A percentile compares a stretch with the other conserved stretches of the same genome.
These are phyloP conservation scores for Penicillium cinerascens DNA, from an alignment of 495 filamentous ascomycete genomes.

Conservation along the genomic window DNA sequence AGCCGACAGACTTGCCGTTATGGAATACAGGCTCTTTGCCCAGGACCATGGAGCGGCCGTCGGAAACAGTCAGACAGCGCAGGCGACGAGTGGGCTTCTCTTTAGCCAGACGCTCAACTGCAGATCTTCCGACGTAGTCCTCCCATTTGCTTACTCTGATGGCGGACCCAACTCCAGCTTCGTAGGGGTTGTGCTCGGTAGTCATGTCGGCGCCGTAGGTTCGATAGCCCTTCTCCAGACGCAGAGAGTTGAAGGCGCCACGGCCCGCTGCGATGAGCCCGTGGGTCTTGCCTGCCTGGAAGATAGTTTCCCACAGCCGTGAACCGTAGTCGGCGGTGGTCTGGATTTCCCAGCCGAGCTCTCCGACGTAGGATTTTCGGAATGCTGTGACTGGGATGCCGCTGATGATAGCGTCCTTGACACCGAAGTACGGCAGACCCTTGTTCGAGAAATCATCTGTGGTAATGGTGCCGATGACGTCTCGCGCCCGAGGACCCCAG, in stretches of 20 bases:
- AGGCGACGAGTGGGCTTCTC: conserved; percentile 26
- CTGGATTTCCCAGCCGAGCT: conserved; percentile 51
- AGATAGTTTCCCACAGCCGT: conserved; percentile 46
- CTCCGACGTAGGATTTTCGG: conserved; percentile 47
- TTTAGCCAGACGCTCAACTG: conserved; percentile 26
- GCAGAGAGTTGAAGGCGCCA: conserved; percentile 44
- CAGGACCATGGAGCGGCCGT: conserved; percentile 43
- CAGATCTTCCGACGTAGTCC: conserved; percentile 37
- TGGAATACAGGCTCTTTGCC: conserved; percentile 50
- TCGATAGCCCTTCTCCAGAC: conserved; percentile 47
- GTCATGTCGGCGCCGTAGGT: conserved; percentile 44
- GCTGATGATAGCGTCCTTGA: conserved; percentile 32
- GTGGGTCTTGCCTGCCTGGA: conserved; percentile 40
- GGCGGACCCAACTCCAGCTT: conserved; percentile 39
- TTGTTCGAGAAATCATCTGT: conserved; percentile 39
- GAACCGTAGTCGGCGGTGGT: conserved; percentile 44
- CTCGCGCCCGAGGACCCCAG: conserved; percentile 46
- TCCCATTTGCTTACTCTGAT: conserved; percentile 35
- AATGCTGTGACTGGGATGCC: conserved; percentile 41
- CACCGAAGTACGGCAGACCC: conserved; percentile 36
- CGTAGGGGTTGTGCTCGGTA: conserved; percentile 47
- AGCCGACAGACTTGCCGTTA: conserved; percentile 36
- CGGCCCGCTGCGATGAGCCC: conserved; percentile 48
- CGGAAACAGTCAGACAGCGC: conserved; percentile 41
- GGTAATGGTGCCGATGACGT: conserved; percentile 32